phyloP scores from a whole-genome alignment of 2,329 filamentous ascomycete species.

The Aspergillus awamori region DNA sequence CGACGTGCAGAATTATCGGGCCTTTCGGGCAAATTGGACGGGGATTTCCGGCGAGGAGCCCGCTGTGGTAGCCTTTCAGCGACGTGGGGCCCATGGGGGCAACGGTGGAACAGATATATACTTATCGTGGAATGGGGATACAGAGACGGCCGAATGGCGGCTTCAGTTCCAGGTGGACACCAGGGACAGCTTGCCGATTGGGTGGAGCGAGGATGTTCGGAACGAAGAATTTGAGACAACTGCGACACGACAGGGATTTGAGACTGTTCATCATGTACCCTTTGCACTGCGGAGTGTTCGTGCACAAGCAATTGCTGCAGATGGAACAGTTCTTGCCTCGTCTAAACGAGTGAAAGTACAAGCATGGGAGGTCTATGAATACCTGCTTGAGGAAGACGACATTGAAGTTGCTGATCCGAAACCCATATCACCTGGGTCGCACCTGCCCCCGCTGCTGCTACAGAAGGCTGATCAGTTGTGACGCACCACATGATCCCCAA shows the following conservation, averaged over 20 bases:
- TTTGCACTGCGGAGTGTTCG: neutral
- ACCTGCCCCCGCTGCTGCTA: no score
- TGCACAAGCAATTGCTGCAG: neutral
- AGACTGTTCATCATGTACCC: neutral
- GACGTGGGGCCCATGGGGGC: constrained; percentile 15
- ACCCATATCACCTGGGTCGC: no score
- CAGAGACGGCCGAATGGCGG: constrained; percentile 48
- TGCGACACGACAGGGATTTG: neutral
- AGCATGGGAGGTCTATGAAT: neutral
- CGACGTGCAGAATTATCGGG: constrained; percentile 41
- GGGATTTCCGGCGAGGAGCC: constrained; percentile 36
- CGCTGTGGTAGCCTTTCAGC: constrained; percentile 37
- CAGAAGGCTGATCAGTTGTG: no score
- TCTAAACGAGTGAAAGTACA: neutral
- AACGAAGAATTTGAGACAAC: neutral
- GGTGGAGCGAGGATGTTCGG: no score
- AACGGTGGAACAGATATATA: constrained; percentile 42
- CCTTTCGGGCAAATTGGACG: constrained; percentile 42
- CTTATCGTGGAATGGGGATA: constrained; percentile 58
- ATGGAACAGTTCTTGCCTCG: neutral
- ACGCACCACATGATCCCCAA: no score
- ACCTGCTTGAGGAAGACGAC: neutral
- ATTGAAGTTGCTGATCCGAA: no score
- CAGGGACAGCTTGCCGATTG: no score
- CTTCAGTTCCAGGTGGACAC: neutral